Evolutionary conservation across 2,329 filamentous ascomycete species (phyloP), one percentile per base, ranked within the genome.

Genomic region (Apiospora phragmitis): DNA sequence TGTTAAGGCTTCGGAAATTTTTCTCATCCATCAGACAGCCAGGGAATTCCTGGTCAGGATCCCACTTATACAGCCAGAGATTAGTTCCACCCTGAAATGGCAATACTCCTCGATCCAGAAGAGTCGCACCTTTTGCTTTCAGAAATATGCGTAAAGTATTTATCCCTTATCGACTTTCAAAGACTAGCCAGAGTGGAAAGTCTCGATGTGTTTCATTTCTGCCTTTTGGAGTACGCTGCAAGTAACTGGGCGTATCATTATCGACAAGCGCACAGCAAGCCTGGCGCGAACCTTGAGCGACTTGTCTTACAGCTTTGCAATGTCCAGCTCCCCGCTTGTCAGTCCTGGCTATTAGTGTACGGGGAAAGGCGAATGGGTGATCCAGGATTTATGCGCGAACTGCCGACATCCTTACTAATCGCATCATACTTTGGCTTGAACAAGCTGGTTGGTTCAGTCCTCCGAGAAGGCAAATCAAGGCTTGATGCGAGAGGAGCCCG

Each of bases 1-100:
- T 24, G 47, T 74, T 16, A 14, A 70, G 26, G 65, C 68, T 41
- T 71, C 69, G 3, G 32, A 67, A 29, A 21, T 74, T 3, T 73
- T 67, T 24, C 69, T 74, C 9, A 65, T 74, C 1, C 72, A 74
- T 26, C 72, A 74, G 42, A 74, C 73, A 18, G 72, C 73, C 0
- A 71, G 70, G 38, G 73, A 74, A 26, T 74, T 74, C 18, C 43
- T 74, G 4, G 41, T 71, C 11, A 45, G 59, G 7, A 0, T 8
- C 21, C 16, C 26, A 16, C 24, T 18, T 6, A 6, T 11, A 21
- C 7, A 3, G 35, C 62, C 42, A 16, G 9, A 38, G 8, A 14
- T 26, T 35, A 38, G 18, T 14, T 55, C 68, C 14, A 24, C 62
- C 0, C 65, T 67, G 32, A n/a, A 65, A 69, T 74, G 73, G 73